These are phyloP conservation scores for Priceomyces medius DNA, from an alignment of 805 yeast genomes.

Conservation along the genomic window DNA sequence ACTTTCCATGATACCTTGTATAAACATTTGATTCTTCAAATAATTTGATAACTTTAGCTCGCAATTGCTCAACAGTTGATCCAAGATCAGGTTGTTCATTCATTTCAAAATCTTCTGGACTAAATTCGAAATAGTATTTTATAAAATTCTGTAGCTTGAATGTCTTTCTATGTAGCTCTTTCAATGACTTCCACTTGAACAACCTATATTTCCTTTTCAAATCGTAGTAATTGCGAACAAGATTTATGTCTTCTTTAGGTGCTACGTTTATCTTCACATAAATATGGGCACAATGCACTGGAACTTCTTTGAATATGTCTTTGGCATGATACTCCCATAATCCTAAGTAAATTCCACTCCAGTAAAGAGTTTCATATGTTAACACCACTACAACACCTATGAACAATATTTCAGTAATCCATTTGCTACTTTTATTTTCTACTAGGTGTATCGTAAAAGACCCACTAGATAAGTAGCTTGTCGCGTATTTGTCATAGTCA, in stretches of 20 bases:
- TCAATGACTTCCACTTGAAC: constrained; percentile 20
- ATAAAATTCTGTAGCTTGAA: constrained; percentile 29
- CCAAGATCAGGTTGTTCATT: constrained; percentile 66
- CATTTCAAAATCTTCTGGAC: constrained; percentile 72
- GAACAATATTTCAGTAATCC: constrained; percentile 28
- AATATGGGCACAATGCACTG: constrained; percentile 77
- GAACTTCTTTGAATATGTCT: constrained; percentile 67
- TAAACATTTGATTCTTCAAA: constrained; percentile 43
- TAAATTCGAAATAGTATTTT: constrained; percentile 70
- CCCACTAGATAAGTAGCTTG: constrained; percentile 8
- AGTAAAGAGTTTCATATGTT: constrained; percentile 42
- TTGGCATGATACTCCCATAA: constrained; percentile 54
- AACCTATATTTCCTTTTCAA: constrained; percentile 25
- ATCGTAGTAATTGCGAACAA: constrained; percentile 27
- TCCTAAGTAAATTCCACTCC: constrained; percentile 41
- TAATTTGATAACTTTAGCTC: constrained; percentile 54
- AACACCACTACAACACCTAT: constrained; percentile 22
- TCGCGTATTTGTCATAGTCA: neutral
- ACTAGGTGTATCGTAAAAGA: constrained; percentile 25
- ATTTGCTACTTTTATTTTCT: constrained; percentile 23
- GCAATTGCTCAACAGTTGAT: constrained; percentile 61
- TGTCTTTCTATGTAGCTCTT: constrained; percentile 14
- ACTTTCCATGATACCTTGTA: constrained; percentile 13
- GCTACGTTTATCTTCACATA: constrained; percentile 52
- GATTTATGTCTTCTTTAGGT: constrained; percentile 12